Evolutionary conservation across 2,329 filamentous ascomycete species (phyloP).

Genomic region (Aspergillus proliferans): DNA sequence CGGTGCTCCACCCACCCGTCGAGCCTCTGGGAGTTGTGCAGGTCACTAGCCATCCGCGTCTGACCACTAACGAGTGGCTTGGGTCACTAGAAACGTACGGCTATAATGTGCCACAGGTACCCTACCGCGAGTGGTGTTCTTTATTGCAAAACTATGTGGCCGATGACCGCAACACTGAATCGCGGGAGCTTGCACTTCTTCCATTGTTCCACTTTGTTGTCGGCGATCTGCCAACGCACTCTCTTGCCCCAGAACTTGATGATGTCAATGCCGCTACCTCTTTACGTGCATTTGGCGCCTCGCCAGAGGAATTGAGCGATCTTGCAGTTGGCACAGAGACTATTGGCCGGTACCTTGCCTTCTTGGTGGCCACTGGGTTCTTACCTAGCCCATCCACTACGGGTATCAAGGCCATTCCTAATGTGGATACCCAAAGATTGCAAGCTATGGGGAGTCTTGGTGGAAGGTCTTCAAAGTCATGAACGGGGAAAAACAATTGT

Average conservation of each 20-base stretch:
- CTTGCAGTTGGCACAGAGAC: too few species aligned
- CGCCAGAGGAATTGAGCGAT: too few species aligned
- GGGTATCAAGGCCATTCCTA: too few species aligned
- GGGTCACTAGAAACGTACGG: conserved; percentile 64
- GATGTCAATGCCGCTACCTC: conserved; percentile 62
- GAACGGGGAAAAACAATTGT: too few species aligned
- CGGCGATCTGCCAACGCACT: conserved; percentile 62
- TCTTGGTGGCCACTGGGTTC: too few species aligned
- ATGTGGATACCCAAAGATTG: too few species aligned
- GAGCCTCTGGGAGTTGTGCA: conserved; percentile 60
- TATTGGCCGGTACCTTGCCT: too few species aligned
- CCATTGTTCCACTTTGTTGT: conserved; percentile 67
- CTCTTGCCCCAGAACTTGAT: conserved; percentile 67
- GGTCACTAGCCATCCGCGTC: conserved; percentile 71
- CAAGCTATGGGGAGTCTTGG: too few species aligned
- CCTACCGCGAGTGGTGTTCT: conserved; percentile 63
- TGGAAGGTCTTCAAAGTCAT: too few species aligned
- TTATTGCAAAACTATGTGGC: conserved; percentile 47
- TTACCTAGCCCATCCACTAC: too few species aligned
- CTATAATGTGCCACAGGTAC: conserved; percentile 60
- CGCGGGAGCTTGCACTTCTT: conserved; percentile 39
- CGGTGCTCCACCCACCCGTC: conserved; percentile 59
- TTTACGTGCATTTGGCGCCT: conserved; percentile 43
- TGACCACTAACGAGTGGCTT: conserved; percentile 72
- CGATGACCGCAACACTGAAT: too few species aligned